Base-by-base conservation (phyloP, 805 yeast species). In the Lipomyces yamanashiensis region DNA sequence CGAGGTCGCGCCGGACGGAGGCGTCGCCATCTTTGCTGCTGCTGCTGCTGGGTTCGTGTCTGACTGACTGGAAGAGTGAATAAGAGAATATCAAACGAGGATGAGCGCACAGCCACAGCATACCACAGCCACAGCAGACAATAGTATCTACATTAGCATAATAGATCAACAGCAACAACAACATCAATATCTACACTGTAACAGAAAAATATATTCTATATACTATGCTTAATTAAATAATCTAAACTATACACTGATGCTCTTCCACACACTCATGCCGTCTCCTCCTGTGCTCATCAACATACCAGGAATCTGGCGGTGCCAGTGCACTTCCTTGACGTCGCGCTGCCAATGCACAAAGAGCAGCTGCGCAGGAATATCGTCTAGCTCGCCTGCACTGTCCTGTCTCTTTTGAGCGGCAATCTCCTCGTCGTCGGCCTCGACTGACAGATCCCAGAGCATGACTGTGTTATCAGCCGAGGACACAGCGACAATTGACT, bases 261-360 rank as follows among this genome's bases (percentile, higher is more conserved):
- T 93, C 80, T 95, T 95, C 98, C 98, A 95, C 47, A 93, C 80
- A 73, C 90, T 89, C 75, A 95, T 81, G 45, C 99, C 99, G 73
- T 93, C 98, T 43, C 93, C 87, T 69, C 99, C 99, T 1, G 98
- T 93, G 71, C 96, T 87, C 17, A 92, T 91, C 73, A 95, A 82
- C 70, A 96, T 87, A 54, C 99, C 99, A 2, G 99, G 99, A 61
- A 95, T 90, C 80, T 95, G 98, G 73, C 81, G 86, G 77, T 93
- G 97, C 99, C 99, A 95, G 78, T 96, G 89, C 54, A 93, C 97
- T 76, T 95, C 99, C 80, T 95, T 95, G 59, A 93, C 98, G 73
- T 95, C 96, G 71, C 87, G 87, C 80, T 95, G 99, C 98, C 98
- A 95, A 76, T 95, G 99, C 51, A 93, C 96, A 79, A 95, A 95